Evolutionary conservation across 164 flowering plant species (phyloP).

Genomic region (Kingdonia uniflora): DNA sequence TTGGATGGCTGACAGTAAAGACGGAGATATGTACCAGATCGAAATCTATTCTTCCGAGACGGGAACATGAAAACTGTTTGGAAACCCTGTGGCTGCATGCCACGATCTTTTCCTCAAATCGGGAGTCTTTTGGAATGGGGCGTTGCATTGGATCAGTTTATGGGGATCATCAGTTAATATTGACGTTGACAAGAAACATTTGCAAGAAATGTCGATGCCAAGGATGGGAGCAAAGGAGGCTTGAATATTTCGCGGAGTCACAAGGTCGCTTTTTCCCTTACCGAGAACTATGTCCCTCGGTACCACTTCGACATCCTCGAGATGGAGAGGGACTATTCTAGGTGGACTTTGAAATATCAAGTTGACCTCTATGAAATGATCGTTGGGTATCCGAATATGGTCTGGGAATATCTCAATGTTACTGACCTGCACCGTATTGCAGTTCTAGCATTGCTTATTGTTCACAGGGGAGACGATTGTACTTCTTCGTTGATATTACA

Average conservation of each 20-base stretch:
- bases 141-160: background rate
- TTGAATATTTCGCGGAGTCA: background rate
- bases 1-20: background rate
- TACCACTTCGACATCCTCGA: background rate
- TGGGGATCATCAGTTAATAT: background rate
- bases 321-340: constrained; percentile 2
- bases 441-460: background rate
- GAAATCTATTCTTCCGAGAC: background rate
- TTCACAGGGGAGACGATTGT: background rate
- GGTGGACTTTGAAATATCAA: background rate
- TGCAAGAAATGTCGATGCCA: background rate
- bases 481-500: background rate
- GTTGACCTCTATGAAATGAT: background rate
- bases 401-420: background rate
- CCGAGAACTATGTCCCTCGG: background rate
- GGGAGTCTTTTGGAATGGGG: background rate
- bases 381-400: background rate
- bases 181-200: background rate
- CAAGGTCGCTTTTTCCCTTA: background rate
- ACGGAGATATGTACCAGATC: background rate
- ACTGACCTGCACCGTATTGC: background rate
- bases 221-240: background rate
- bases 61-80: background rate
- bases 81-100: background rate
- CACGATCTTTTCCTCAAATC: background rate